A percentile compares a stretch with the other conserved stretches of the same genome.
These are phyloP conservation scores for Ascoidea asiatica DNA, from an alignment of 805 yeast species.

Conservation along the genomic window DNA sequence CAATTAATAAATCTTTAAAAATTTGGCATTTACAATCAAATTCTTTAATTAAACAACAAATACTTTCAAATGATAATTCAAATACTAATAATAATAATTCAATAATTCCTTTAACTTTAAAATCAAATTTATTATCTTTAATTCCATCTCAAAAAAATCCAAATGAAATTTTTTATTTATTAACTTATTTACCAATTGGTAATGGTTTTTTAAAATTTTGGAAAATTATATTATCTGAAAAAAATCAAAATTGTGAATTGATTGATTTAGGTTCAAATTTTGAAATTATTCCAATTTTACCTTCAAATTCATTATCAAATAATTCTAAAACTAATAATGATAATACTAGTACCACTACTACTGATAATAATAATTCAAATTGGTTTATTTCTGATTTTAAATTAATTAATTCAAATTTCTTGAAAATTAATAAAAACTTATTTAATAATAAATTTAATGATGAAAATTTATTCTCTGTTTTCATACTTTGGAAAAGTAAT, in stretches of 20 bases:
- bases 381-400: constrained; percentile 38
- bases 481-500: constrained; percentile 53
- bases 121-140: constrained; percentile 17
- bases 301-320: constrained; percentile 1
- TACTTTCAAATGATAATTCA: constrained; percentile 6
- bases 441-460: constrained; percentile 1
- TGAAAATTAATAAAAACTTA: background rate
- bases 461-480: constrained; percentile 17
- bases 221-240: constrained; percentile 13
- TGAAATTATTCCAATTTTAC: constrained; percentile 15
- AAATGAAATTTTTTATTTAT: constrained; percentile 13
- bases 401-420: constrained; percentile 11
- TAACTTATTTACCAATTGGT: constrained; percentile 27
- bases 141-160: constrained; percentile 11
- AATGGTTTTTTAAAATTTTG: constrained; percentile 30
- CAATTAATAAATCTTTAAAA: constrained; percentile 39
- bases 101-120: constrained; percentile 17
- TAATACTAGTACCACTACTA: background rate
- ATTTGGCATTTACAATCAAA: constrained; percentile 41
- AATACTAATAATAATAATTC: constrained; percentile 4
- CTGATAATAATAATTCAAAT: constrained; percentile 15
- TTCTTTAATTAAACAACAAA: constrained; percentile 15
- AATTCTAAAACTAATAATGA: background rate
- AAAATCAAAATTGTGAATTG: constrained; percentile 12
- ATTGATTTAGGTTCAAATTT: constrained; percentile 15